phyloP scores from a whole-genome alignment of 257 asterid genomes.

The Forsythia viridissima region DNA sequence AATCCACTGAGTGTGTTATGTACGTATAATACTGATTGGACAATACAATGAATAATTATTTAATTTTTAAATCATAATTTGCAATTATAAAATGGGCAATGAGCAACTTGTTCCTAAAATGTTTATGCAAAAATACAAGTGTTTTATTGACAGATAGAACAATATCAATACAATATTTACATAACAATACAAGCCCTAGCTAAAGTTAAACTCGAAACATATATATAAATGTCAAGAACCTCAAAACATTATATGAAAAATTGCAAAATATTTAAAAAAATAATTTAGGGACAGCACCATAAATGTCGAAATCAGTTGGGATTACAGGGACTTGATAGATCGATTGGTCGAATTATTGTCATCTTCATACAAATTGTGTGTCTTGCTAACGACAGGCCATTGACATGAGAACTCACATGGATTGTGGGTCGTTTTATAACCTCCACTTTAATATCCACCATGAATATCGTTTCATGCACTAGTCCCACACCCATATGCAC shows the following conservation, averaged over 20 bases:
- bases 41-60: too few relatives aligned
- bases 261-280: neutral
- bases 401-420: constrained; percentile 43
- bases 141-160: too few relatives aligned
- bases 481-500: neutral
- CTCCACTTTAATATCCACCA: constrained; percentile 37
- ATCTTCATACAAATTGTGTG: constrained; percentile 30
- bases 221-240: neutral
- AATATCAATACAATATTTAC: too few relatives aligned
- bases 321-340: constrained; percentile 17
- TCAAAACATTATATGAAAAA: neutral
- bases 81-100: too few relatives aligned
- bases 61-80: too few relatives aligned
- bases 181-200: too few relatives aligned
- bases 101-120: too few relatives aligned
- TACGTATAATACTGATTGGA: too few relatives aligned
- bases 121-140: too few relatives aligned
- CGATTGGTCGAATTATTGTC: constrained; percentile 23
- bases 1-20: too few relatives aligned
- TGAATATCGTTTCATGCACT: neutral
- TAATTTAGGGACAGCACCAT: constrained; percentile 15
- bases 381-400: constrained; percentile 16
- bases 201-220: neutral
- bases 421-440: constrained; percentile 49
- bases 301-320: constrained; percentile 31